These are phyloP conservation scores for Hsuehochloa calcarea DNA, from an alignment of 176 grass and related monocot genomes.

Conservation along the genomic window DNA sequence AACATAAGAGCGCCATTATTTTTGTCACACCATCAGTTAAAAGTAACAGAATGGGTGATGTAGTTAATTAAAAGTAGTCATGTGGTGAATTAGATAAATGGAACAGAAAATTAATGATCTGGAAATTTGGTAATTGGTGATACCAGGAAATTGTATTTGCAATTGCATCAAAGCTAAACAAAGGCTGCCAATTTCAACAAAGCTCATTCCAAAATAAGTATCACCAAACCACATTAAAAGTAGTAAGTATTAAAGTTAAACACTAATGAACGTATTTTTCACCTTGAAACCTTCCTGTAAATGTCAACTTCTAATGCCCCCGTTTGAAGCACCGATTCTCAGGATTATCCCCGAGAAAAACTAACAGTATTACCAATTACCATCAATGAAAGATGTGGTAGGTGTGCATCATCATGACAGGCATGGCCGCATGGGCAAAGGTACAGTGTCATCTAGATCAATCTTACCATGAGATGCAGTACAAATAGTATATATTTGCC, in stretches of 20 bases:
- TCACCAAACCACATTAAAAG: neutral
- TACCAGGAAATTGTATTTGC: neutral
- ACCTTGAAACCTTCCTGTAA: neutral
- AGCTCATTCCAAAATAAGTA: neutral
- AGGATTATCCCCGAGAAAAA: conserved; percentile 2
- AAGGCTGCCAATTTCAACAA: neutral
- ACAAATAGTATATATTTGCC: neutral
- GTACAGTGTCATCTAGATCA: neutral
- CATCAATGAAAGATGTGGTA: neutral
- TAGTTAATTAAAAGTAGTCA: neutral
- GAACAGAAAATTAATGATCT: neutral
- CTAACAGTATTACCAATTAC: neutral
- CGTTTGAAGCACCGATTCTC: neutral
- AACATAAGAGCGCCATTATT: neutral
- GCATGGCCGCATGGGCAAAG: neutral
- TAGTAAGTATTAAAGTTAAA: neutral
- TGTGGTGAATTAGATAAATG: conserved; percentile 4
- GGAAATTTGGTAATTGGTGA: neutral
- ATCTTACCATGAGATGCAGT: neutral
- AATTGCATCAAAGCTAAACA: neutral
- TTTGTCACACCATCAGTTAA: neutral
- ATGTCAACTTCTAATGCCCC: neutral
- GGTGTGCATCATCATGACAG: neutral
- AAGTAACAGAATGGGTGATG: neutral
- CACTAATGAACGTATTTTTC: neutral